These are phyloP conservation scores for Lipomyces kockii DNA, from an alignment of 805 yeast species.

Conservation along the genomic window DNA sequence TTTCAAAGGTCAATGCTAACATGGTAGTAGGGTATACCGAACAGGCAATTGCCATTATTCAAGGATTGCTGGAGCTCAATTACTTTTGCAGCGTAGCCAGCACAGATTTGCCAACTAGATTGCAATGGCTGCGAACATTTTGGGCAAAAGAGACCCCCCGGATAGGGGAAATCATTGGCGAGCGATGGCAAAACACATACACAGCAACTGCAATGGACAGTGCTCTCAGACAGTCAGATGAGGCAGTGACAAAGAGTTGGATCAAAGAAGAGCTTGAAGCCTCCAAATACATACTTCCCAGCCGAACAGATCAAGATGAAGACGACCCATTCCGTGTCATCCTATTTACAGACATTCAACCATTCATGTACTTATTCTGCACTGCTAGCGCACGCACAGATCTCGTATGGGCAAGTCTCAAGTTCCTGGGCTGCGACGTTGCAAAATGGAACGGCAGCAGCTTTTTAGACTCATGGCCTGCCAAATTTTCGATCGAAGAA, in stretches of 20 bases:
- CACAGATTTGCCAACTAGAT: background rate
- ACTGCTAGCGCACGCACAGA: background rate
- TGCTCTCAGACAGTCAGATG: background rate
- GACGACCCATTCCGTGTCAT: conserved; percentile 35
- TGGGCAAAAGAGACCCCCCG: conserved; percentile 38
- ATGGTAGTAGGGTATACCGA: conserved; percentile 33
- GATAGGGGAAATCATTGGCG: conserved; percentile 36
- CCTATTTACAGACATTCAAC: conserved; percentile 35
- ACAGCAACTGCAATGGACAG: conserved; percentile 21
- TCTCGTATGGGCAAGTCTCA: conserved; percentile 32
- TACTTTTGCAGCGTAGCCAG: conserved; percentile 18
- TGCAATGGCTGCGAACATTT: conserved; percentile 25
- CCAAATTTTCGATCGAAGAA: background rate
- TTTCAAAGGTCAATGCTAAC: background rate
- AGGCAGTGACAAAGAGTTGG: conserved; percentile 7
- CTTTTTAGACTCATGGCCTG: conserved; percentile 21
- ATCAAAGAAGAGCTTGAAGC: conserved; percentile 3
- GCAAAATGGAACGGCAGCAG: conserved; percentile 4
- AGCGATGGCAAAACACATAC: background rate
- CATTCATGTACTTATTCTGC: conserved; percentile 23
- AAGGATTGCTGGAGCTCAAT: conserved; percentile 36
- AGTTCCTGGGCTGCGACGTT: conserved; percentile 31
- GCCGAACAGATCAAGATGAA: conserved; percentile 4
- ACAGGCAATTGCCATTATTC: conserved; percentile 35
- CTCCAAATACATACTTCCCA: conserved; percentile 6